These are phyloP conservation scores for Kodamaea sagamina DNA, from an alignment of 805 yeast genomes.

Conservation along the genomic window DNA sequence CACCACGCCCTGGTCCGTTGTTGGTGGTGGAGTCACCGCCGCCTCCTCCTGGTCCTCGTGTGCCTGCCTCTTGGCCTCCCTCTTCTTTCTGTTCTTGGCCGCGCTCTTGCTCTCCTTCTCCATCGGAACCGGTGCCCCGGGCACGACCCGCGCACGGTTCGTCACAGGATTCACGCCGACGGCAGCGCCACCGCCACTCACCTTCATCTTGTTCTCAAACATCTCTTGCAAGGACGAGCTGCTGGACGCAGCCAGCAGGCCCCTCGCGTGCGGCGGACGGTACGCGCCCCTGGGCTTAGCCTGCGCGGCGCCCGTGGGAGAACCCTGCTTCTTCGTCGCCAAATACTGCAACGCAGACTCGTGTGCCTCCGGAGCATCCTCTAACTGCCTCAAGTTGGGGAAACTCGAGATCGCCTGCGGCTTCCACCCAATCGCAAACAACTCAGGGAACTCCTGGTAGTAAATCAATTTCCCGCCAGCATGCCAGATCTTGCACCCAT, in stretches of 20 bases:
- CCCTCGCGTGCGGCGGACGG: slow-evolving; percentile 94
- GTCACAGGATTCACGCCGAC: slow-evolving; percentile 24
- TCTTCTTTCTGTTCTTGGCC: slow-evolving; percentile 73
- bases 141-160: slow-evolving; percentile 46
- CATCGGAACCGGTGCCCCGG: slow-evolving; percentile 56
- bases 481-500: slow-evolving; percentile 93
- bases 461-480: slow-evolving; percentile 80
- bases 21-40: slow-evolving; percentile 13
- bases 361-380: slow-evolving; percentile 68
- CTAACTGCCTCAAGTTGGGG: slow-evolving; percentile 53
- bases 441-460: slow-evolving; percentile 77
- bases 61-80: slow-evolving; percentile 53
- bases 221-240: slow-evolving; percentile 60
- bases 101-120: slow-evolving; percentile 55
- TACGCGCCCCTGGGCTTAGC: slow-evolving; percentile 84
- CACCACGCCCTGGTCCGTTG: slow-evolving; percentile 38
- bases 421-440: slow-evolving; percentile 83
- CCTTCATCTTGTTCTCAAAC: slow-evolving; percentile 28
- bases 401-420: slow-evolving; percentile 57
- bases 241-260: slow-evolving; percentile 36
- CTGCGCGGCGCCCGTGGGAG: slow-evolving; percentile 29
- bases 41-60: slow-evolving; percentile 12
- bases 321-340: slow-evolving; percentile 40
- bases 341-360: slow-evolving; percentile 63
- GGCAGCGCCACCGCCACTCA: slow-evolving; percentile 9